phyloP scores from a whole-genome alignment of 2,329 filamentous ascomycete genomes.

The Pseudogymnoascus sp. region DNA sequence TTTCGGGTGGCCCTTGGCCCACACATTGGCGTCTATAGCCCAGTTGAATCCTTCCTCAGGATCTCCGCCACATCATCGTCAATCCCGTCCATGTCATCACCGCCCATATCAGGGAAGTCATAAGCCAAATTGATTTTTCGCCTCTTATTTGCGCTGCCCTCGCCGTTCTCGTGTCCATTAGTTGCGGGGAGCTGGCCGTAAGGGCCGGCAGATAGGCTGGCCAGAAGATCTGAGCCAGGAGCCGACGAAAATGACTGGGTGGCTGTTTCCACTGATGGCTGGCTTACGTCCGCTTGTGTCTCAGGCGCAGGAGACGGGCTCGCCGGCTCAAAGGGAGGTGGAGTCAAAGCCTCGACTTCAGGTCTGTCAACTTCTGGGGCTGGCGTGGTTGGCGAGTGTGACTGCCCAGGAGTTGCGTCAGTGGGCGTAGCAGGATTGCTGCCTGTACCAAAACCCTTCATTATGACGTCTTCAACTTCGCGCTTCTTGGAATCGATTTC shows the following conservation, averaged over 20 bases:
- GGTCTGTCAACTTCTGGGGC: conserved; percentile 62
- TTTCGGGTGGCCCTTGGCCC: neutral
- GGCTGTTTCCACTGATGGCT: conserved; percentile 16
- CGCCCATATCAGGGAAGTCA: conserved; percentile 40
- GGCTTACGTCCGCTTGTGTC: conserved; percentile 27
- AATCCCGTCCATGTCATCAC: conserved; percentile 47
- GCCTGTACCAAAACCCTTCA: conserved; percentile 67
- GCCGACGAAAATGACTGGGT: conserved; percentile 13
- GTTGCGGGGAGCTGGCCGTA: conserved; percentile 22
- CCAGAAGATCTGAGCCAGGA: conserved; percentile 32
- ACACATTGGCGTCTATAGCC: neutral
- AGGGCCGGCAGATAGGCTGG: conserved; percentile 30
- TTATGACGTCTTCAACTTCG: conserved; percentile 84
- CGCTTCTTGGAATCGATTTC: conserved; percentile 76
- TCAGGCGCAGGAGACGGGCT: conserved; percentile 27
- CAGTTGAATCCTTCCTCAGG: conserved; percentile 37
- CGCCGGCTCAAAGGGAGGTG: conserved; percentile 57
- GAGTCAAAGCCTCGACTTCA: conserved; percentile 78
- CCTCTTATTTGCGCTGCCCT: conserved; percentile 37
- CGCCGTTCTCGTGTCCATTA: conserved; percentile 10
- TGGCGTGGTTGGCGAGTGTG: conserved; percentile 35
- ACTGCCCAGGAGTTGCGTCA: conserved; percentile 33
- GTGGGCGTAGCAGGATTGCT: conserved; percentile 43
- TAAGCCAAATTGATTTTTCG: conserved; percentile 40
- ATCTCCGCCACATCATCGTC: conserved; percentile 56